Evolutionary conservation across 2,329 filamentous ascomycete species (phyloP), one percentile per base, ranked within the genome.

Genomic region (Pezicula neosporulosa): DNA sequence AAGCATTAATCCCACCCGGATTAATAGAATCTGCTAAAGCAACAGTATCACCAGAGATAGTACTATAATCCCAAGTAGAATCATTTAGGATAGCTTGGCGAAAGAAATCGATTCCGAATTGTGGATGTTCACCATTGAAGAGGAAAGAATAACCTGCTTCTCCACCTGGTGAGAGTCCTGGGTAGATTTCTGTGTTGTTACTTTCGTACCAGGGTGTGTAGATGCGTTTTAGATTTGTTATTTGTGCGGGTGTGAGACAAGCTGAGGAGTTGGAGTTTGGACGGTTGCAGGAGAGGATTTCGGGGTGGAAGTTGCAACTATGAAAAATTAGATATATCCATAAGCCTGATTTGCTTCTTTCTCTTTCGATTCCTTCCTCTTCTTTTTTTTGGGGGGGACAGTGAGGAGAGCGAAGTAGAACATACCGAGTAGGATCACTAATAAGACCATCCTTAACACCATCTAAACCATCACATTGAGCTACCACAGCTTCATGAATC

Each of bases 381-480:
- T n/a, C n/a, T n/a, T n/a, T n/a, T n/a, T n/a, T n/a, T n/a, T n/a
- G n/a, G n/a, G n/a, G n/a, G n/a, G n/a, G n/a, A n/a, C n/a, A n/a
- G n/a, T n/a, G n/a, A n/a, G n/a, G n/a, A n/a, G n/a, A n/a, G n/a
- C n/a, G 42, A 44, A 16, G 6, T 21, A 16, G 10, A 15, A 24
- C 24, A 16, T 44, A 44, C 42, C 42, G 42, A n/a, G 36, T 41
- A 6, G 70, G 66, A 39, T 71, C 66, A 48, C 70, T 69, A 18
- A 73, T 65, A 41, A 73, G 71, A 7, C 73, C 73, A 58, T 81
- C 77, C 9, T 64, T 60, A 12, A 71, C 70, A 16, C 74, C 74
- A 56, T 80, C 77, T 6, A 77, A 63, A 3, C 59, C 58, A 55
- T 80, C 77, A 59, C 77, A 81, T 59, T 80, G 76, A 12, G 67